Evolutionary conservation across 2,329 filamentous ascomycete species (phyloP).

Genomic region (Paecilomyces fulvus): DNA sequence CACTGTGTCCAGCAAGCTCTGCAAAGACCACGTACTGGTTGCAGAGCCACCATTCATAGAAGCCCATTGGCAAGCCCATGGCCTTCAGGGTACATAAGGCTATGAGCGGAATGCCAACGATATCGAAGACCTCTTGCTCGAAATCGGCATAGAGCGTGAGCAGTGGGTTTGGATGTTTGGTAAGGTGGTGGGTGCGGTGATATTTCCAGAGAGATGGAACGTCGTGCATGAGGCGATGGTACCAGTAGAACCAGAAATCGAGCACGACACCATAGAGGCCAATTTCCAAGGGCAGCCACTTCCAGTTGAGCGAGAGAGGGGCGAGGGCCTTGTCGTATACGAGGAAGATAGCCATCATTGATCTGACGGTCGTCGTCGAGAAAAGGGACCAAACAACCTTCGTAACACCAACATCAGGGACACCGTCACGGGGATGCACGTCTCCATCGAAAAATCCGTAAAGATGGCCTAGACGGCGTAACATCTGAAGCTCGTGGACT

Average conservation of each 20-base stretch:
- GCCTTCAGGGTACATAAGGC: constrained; percentile 24
- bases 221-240: constrained; percentile 33
- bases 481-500: constrained; percentile 26
- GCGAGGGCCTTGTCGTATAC: constrained; percentile 10
- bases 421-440: constrained; percentile 30
- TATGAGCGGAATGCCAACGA: constrained; percentile 29
- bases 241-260: constrained; percentile 38
- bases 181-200: constrained; percentile 35
- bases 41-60: constrained; percentile 39
- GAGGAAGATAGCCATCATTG: constrained; percentile 21
- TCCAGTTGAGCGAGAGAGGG: constrained; percentile 17
- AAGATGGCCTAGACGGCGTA: constrained; percentile 25
- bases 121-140: constrained; percentile 33
- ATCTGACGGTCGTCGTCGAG: constrained; percentile 20
- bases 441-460: constrained; percentile 36
- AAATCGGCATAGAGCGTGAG: constrained; percentile 31
- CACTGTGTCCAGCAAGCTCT: constrained; percentile 33
- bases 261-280: constrained; percentile 31
- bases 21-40: constrained; percentile 35
- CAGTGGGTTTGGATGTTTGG: constrained; percentile 34
- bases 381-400: constrained; percentile 21
- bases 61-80: constrained; percentile 33
- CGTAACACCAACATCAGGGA: constrained; percentile 28
- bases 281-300: constrained; percentile 27
- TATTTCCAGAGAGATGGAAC: constrained; percentile 29